A percentile compares a stretch with the other conserved stretches of the same genome.
Evolutionary conservation across 768 basidiomycete genomes (phyloP).

Genomic region (Tephrocybe sp.): DNA sequence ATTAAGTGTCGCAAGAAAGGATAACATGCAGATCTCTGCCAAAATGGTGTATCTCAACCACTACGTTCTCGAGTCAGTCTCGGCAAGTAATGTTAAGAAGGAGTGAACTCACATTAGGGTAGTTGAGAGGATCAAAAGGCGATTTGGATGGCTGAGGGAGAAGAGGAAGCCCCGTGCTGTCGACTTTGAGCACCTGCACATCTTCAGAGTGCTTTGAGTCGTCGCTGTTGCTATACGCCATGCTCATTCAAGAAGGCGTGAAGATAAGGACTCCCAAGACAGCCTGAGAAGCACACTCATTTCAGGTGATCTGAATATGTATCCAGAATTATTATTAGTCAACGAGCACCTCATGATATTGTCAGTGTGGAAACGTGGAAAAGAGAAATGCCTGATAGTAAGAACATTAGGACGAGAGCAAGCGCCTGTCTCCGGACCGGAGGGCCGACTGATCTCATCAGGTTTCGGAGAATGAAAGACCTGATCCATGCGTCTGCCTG

Average conservation of each 20-base stretch:
- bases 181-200: conserved; percentile 23
- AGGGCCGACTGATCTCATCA: no score
- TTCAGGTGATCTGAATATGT: no score
- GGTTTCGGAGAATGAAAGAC: no score
- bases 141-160: conserved; percentile 39
- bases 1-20: conserved; percentile 35
- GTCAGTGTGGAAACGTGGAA: no score
- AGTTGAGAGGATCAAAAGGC: conserved; percentile 40
- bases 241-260: background rate
- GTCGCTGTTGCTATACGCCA: background rate
- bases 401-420: no score
- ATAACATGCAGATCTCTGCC: conserved; percentile 29
- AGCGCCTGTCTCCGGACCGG: no score
- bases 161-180: conserved; percentile 34
- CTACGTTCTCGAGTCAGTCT: conserved; percentile 15
- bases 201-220: background rate
- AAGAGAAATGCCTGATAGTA: no score
- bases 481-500: no score
- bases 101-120: conserved; percentile 27
- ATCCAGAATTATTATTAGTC: no score
- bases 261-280: background rate
- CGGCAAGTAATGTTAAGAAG: background rate
- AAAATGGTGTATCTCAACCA: conserved; percentile 35
- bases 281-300: background rate
- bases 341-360: no score